Evolutionary conservation across 441 rosid genomes (phyloP).

Genomic region (Erodium chrysanthum): DNA sequence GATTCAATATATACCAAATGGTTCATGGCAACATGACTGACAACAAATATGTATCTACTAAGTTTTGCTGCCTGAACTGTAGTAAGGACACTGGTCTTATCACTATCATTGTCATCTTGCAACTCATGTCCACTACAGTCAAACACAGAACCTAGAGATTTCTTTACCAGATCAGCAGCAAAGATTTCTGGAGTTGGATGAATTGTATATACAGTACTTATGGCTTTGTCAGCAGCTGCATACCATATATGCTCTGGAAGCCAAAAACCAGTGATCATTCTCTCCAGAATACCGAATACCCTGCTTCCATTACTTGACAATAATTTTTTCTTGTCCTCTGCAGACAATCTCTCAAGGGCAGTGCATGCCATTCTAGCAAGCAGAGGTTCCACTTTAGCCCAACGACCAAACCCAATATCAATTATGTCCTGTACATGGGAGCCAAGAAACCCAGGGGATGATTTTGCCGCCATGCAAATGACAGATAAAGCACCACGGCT

Average conservation of each 20-base stretch:
- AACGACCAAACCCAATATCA: slow-evolving; percentile 98
- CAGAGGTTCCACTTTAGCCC: slow-evolving; percentile 95
- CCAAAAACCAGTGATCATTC: slow-evolving; percentile 72
- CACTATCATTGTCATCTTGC: slow-evolving; percentile 32
- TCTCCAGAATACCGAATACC: slow-evolving; percentile 64
- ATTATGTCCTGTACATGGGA: slow-evolving; percentile 88
- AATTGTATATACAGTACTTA: slow-evolving; percentile 56
- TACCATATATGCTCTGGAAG: slow-evolving; percentile 88
- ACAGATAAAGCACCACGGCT: slow-evolving; percentile 88
- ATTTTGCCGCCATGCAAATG: slow-evolving; percentile 97
- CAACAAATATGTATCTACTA: slow-evolving; percentile 67
- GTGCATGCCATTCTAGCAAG: slow-evolving; percentile 89
- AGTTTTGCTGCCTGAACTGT: slow-evolving; percentile 65
- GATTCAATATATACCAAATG: slow-evolving; percentile 89
- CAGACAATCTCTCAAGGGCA: slow-evolving; percentile 80
- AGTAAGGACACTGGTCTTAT: slow-evolving; percentile 28
- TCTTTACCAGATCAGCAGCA: slow-evolving; percentile 62
- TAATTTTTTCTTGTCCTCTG: slow-evolving; percentile 70
- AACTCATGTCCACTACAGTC: slow-evolving; percentile 36
- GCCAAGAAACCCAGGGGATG: slow-evolving; percentile 64
- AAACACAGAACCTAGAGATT: slow-evolving; percentile 53
- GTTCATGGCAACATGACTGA: slow-evolving; percentile 90
- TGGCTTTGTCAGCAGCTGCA: slow-evolving; percentile 91
- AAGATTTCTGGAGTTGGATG: slow-evolving; percentile 88
- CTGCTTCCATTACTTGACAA: slow-evolving; percentile 62